Evolutionary conservation across 257 asterid species (phyloP).

Genomic region (Nicotiana undulata): DNA sequence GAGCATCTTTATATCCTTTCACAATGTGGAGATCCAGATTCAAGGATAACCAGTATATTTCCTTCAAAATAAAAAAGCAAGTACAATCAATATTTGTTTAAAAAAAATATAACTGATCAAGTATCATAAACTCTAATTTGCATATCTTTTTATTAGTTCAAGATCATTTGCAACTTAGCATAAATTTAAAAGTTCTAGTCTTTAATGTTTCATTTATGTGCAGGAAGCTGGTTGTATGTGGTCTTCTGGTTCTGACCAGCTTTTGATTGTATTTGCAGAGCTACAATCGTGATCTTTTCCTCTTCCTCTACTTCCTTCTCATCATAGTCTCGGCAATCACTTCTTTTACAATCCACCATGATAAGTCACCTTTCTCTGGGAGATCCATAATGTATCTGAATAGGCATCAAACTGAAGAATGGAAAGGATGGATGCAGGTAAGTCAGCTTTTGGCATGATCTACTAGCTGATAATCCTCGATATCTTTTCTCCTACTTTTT

Average conservation of each 20-base stretch:
- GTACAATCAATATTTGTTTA: background rate
- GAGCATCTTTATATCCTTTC: background rate
- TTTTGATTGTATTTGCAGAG: constrained; percentile 43
- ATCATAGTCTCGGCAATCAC: constrained; percentile 78
- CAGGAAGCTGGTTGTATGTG: background rate
- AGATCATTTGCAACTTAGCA: background rate
- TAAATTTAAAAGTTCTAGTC: background rate
- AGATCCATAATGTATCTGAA: constrained; percentile 77
- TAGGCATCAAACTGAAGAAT: constrained; percentile 95
- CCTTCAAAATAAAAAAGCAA: background rate
- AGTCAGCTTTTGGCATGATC: background rate
- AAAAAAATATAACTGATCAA: background rate
- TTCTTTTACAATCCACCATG: constrained; percentile 79
- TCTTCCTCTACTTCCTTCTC: constrained; percentile 87
- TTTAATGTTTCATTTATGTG: background rate
- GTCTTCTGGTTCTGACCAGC: background rate
- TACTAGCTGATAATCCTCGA: background rate
- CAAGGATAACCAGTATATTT: background rate
- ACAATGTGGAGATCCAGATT: background rate
- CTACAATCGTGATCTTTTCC: constrained; percentile 78
- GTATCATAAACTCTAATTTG: background rate
- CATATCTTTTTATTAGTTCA: background rate
- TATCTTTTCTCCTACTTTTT: background rate
- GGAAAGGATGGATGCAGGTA: constrained; percentile 99
- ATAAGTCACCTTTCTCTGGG: constrained; percentile 75